A percentile compares a stretch with the other conserved stretches of the same genome.
phyloP scores from a whole-genome alignment of 176 grass and related monocot species.

The Ampelocalamus luodianensis region DNA sequence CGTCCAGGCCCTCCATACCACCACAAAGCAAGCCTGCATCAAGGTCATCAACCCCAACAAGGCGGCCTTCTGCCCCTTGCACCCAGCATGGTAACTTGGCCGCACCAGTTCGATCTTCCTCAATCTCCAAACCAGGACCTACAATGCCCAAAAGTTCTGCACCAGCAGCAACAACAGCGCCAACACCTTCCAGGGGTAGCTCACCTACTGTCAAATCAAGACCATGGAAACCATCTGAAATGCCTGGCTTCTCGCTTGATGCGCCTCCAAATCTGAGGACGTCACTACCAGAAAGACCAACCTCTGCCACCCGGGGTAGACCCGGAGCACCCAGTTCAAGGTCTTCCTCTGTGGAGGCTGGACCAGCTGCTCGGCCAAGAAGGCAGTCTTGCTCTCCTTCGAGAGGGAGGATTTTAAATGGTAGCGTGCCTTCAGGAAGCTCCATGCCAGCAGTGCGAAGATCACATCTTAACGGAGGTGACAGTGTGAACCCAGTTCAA shows the following conservation, averaged over 20 bases:
- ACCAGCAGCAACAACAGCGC: conserved; percentile 30
- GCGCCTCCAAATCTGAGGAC: conserved; percentile 83
- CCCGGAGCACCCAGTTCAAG: conserved; percentile 85
- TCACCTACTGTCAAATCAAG: conserved; percentile 89
- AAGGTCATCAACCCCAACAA: conserved; percentile 68
- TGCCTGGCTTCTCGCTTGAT: conserved; percentile 86
- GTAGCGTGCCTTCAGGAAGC: conserved; percentile 55
- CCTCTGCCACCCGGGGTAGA: conserved; percentile 82
- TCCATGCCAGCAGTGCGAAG: conserved; percentile 77
- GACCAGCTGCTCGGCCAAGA: conserved; percentile 63
- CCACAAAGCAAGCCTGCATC: conserved; percentile 70
- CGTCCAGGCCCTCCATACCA: conserved; percentile 63
- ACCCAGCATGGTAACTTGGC: conserved; percentile 49
- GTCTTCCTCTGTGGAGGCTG: conserved; percentile 90
- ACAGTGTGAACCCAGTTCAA: conserved; percentile 72
- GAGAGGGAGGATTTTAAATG: conserved; percentile 78
- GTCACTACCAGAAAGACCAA: conserved; percentile 80
- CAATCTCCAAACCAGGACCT: conserved; percentile 52
- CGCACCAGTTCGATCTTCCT: conserved; percentile 56
- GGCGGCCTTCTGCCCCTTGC: conserved; percentile 54
- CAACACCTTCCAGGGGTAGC: conserved; percentile 59
- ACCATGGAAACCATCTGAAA: conserved; percentile 87
- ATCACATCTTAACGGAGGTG: conserved; percentile 60
- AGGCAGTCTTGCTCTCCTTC: conserved; percentile 94
- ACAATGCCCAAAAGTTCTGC: conserved; percentile 53